Evolutionary conservation across 805 yeast species (phyloP), one percentile per base, ranked within the genome.

Genomic region (Metschnikowia picachoensis): DNA sequence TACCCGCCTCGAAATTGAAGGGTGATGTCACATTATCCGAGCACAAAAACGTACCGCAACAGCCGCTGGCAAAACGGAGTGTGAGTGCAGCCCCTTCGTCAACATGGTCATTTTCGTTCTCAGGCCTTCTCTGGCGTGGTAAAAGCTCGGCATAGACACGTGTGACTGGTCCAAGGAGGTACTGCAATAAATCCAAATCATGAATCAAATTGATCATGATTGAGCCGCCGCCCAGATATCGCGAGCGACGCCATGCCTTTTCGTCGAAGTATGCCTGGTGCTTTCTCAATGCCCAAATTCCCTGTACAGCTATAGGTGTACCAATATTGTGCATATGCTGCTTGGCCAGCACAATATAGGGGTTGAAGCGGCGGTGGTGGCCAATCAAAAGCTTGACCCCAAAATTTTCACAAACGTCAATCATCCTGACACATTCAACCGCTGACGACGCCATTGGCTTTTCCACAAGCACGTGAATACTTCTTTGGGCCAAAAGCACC

Each of bases 81-180:
- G 74, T 69, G 25, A 71, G 60, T 3, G 62, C 68, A 0, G 75
- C 76, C 8, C 76, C 76, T 49, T 71, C 74, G 49, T 70, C 76
- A 31, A 66, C 74, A 32, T 57, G 56, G 32, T 60, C 57, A 29
- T 49, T 47, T 14, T 45, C 48, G 4, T 48, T 49, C 37, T 51
- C 57, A 1, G 52, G 39, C 8, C 16, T 13, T 45, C 74, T 56
- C 47, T 67, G 73, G 38, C 60, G 62, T 25, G 60, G 56, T 41
- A 69, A 57, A 27, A 60, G 55, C 43, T 71, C 74, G 2, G 75
- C 74, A 47, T 66, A 70, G 13, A 71, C 70, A 29, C 62, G 61
- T 30, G 57, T 62, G 33, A 71, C 62, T 1, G 73, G 73, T 1
- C 76, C 76, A 30, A 71, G 53, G 17, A 71, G 55, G 50, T 68